These are phyloP conservation scores for Tuber calosporum DNA, from an alignment of 495 filamentous ascomycete genomes.

Conservation along the genomic window DNA sequence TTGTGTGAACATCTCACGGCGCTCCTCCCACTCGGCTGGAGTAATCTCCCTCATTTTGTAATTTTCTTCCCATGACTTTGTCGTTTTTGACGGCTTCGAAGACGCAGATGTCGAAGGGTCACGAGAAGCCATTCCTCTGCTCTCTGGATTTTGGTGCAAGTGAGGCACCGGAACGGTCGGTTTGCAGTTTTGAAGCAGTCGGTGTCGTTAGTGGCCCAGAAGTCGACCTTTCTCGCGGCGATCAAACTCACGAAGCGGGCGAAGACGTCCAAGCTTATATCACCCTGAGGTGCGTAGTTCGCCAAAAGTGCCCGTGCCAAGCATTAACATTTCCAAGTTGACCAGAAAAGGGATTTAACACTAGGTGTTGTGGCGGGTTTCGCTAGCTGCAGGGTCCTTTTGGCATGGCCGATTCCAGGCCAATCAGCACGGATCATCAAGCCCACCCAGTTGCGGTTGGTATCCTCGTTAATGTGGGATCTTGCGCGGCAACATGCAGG, in stretches of 20 bases:
- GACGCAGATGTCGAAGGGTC: neutral
- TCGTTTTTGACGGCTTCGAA: neutral
- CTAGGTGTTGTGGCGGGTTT: neutral
- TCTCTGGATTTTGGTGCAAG: neutral
- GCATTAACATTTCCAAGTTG: neutral
- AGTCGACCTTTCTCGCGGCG: neutral
- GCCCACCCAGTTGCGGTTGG: neutral
- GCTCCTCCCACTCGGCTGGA: conserved; percentile 12
- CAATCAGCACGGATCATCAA: neutral
- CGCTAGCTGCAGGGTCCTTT: neutral
- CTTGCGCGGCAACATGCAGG: neutral
- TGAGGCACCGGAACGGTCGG: neutral
- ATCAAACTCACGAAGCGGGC: conserved; percentile 2
- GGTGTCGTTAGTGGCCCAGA: neutral
- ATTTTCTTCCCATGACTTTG: conserved; percentile 9
- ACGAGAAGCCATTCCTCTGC: neutral
- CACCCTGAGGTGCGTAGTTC: neutral
- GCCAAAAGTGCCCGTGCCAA: conserved; percentile 2
- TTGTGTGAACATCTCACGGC: conserved; percentile 6
- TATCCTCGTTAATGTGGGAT: neutral
- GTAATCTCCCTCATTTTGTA: conserved; percentile 12
- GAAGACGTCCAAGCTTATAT: conserved; percentile 3
- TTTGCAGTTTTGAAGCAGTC: neutral
- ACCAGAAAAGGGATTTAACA: neutral
- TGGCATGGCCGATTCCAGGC: neutral